Percentiles rank a stretch among this genome's conserved stretches.
Conservation (phyloP, 306 rosid species). For the Prunus mongolica region DNA sequence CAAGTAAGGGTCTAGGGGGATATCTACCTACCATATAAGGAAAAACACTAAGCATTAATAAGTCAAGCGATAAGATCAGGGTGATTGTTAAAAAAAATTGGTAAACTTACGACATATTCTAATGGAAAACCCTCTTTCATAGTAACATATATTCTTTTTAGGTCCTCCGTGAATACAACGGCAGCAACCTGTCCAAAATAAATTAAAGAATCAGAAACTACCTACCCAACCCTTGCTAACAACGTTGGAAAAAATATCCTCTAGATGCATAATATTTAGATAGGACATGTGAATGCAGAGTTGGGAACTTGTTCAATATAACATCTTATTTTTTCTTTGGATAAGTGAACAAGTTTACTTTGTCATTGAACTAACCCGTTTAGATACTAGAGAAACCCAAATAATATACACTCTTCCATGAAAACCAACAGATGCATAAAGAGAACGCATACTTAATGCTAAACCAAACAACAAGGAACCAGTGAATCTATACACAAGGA, state of each 20-base stretch:
- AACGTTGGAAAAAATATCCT: background rate
- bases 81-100: constrained; percentile 13
- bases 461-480: constrained; percentile 10
- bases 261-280: background rate
- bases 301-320: background rate
- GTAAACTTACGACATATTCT: constrained; percentile 78
- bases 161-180: constrained; percentile 79
- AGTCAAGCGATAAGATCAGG: constrained; percentile 15
- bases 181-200: constrained; percentile 81
- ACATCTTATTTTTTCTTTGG: background rate
- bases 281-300: background rate
- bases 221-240: constrained; percentile 9
- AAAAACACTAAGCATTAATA: constrained; percentile 20
- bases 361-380: background rate
- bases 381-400: constrained; percentile 6
- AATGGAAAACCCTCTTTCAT: constrained; percentile 98
- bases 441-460: background rate
- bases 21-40: constrained; percentile 67
- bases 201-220: constrained; percentile 32
- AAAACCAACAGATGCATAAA: constrained; percentile 19
- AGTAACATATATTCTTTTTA: constrained; percentile 75
- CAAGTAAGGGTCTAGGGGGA: constrained; percentile 88
- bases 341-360: background rate
- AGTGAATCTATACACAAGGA: constrained; percentile 7
- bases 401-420: background rate